Evolutionary conservation across 164 flowering plant genomes (phyloP).

Genomic region (Vitis rupestris): DNA sequence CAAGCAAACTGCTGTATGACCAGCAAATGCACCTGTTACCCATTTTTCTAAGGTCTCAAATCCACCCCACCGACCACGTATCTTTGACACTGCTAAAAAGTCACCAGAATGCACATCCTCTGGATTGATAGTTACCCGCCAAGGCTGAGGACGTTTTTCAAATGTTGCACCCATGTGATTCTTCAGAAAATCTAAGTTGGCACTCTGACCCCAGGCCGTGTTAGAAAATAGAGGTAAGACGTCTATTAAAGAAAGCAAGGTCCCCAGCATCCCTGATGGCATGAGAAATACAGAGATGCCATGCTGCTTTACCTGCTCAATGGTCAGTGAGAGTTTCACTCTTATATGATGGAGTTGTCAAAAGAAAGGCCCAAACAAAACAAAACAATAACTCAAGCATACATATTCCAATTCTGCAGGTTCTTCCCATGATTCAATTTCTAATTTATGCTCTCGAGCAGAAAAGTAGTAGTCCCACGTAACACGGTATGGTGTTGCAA

Average conservation of each 20-base stretch:
- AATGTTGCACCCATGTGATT: conserved; percentile 98
- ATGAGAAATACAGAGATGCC: conserved; percentile 97
- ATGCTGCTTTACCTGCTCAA: conserved; percentile 87
- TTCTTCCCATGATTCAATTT: conserved; percentile 90
- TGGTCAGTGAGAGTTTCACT: conserved; percentile 8
- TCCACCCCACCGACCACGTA: conserved; percentile 99
- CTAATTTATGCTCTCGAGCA: conserved; percentile 76
- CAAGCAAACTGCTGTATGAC: conserved; percentile 96
- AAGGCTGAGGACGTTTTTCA: conserved; percentile 81
- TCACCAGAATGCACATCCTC: conserved; percentile 97
- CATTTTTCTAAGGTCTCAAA: conserved; percentile 99
- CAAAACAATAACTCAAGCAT: conserved; percentile 17
- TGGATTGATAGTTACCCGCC: conserved; percentile 65
- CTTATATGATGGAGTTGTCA: neutral
- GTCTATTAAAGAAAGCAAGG: conserved; percentile 77
- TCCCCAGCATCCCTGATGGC: conserved; percentile 99
- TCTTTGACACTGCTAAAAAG: conserved; percentile 90
- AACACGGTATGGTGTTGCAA: conserved; percentile 94
- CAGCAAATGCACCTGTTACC: conserved; percentile 99
- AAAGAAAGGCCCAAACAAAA: neutral
- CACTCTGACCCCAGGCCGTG: conserved; percentile 85
- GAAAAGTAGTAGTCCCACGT: conserved; percentile 98
- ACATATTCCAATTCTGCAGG: conserved; percentile 93
- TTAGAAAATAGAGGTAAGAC: conserved; percentile 94
- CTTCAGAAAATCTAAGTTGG: conserved; percentile 80